phyloP scores from a whole-genome alignment of 129 eudicot species.

The Smallanthus sonchifolius region DNA sequence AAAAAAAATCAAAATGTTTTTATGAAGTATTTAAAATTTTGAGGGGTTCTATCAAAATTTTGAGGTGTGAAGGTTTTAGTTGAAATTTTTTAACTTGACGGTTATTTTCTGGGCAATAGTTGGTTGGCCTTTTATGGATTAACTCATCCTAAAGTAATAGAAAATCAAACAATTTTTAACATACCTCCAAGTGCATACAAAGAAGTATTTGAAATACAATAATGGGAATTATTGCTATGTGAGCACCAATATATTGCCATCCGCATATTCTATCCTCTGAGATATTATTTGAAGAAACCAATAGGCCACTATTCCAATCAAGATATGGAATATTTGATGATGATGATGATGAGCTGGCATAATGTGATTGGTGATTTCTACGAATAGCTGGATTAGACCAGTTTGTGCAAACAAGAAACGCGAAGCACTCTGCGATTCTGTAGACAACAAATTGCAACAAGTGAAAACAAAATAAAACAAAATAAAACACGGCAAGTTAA shows the following conservation, averaged over 20 bases:
- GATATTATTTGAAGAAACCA: conserved; percentile 36
- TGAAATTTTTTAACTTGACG: not conserved
- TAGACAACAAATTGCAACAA: conserved; percentile 9
- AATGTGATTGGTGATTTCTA: conserved; percentile 39
- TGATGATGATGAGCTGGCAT: conserved; percentile 31
- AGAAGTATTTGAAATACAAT: conserved; percentile 68
- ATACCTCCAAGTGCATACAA: conserved; percentile 82
- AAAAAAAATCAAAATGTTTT: not conserved
- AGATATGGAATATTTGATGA: conserved; percentile 44
- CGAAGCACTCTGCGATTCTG: conserved; percentile 95
- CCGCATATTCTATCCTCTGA: conserved; percentile 46
- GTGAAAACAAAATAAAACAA: conserved; percentile 1
- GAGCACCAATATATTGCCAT: conserved; percentile 85
- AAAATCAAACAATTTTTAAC: not conserved
- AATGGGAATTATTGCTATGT: conserved; percentile 65
- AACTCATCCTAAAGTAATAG: not conserved
- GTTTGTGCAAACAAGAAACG: conserved; percentile 83
- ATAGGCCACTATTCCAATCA: conserved; percentile 48
- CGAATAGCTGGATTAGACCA: conserved; percentile 89
- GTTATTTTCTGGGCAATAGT: not conserved
- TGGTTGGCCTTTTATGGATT: not conserved
- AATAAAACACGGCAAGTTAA: conserved; percentile 1
- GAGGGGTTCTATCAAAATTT: not conserved
- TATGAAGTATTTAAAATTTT: not conserved
- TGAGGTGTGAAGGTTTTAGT: not conserved